These are phyloP conservation scores for Calonectria leucothoes DNA, from an alignment of 2,329 filamentous ascomycete genomes.

Conservation along the genomic window DNA sequence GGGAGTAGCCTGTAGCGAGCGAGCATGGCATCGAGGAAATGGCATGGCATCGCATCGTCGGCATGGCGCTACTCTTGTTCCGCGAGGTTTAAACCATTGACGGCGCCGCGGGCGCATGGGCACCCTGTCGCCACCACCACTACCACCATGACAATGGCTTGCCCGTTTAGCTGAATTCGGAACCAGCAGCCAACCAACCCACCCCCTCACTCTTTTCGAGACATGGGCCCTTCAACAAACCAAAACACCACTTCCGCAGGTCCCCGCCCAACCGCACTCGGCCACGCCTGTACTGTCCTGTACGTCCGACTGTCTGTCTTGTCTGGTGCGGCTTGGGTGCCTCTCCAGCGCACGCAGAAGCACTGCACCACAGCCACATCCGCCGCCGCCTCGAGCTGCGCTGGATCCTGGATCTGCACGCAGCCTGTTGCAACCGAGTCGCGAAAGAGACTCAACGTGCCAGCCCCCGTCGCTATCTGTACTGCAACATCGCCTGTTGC, in stretches of 20 bases:
- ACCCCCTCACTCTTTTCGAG: background rate
- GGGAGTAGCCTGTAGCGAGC: background rate
- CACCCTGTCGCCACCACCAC: constrained; percentile 3
- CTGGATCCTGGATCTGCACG: background rate
- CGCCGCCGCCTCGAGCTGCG: background rate
- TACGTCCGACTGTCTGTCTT: background rate
- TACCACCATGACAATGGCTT: too few relatives aligned
- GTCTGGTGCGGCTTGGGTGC: background rate
- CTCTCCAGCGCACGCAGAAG: constrained; percentile 1
- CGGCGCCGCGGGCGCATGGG: constrained; percentile 5
- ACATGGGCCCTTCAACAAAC: background rate
- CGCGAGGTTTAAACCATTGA: background rate
- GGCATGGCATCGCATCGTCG: background rate
- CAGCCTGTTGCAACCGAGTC: background rate
- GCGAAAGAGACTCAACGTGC: background rate
- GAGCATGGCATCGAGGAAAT: background rate
- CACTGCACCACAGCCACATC: background rate
- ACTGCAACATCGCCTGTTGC: constrained; percentile 8
- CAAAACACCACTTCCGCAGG: constrained; percentile 5
- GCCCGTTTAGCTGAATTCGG: constrained; percentile 12
- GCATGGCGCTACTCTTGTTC: constrained; percentile 1
- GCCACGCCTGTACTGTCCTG: constrained; percentile 26
- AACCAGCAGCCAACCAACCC: background rate
- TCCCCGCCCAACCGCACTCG: constrained; percentile 34
- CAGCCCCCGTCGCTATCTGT: constrained; percentile 1